phyloP scores from a whole-genome alignment of 495 filamentous ascomycete species.

The Aspergillus funiculosus region DNA sequence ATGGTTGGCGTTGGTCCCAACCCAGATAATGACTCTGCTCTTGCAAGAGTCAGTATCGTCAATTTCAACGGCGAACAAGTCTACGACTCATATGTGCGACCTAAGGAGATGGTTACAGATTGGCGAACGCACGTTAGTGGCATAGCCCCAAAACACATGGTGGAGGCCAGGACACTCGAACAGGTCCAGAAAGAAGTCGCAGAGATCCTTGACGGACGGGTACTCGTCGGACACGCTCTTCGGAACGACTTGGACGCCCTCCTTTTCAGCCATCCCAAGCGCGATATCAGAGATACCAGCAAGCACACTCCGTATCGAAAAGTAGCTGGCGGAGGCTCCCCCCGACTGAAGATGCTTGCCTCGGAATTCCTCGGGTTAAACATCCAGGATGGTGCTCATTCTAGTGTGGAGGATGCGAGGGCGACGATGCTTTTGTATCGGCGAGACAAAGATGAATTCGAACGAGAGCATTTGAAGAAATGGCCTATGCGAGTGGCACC shows the following conservation, averaged over 20 bases:
- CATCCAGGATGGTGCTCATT: conserved; percentile 73
- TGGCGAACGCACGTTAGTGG: conserved; percentile 85
- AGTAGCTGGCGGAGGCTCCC: conserved; percentile 70
- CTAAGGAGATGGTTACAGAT: conserved; percentile 71
- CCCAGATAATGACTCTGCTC: conserved; percentile 57
- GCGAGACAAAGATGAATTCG: conserved; percentile 74
- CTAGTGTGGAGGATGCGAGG: conserved; percentile 79
- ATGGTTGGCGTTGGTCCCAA: conserved; percentile 88
- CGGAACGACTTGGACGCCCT: conserved; percentile 78
- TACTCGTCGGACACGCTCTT: conserved; percentile 87
- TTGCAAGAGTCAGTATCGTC: conserved; percentile 81
- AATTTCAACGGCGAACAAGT: conserved; percentile 88
- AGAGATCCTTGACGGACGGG: conserved; percentile 61
- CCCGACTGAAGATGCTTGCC: conserved; percentile 67
- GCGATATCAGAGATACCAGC: conserved; percentile 79
- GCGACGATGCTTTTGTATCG: conserved; percentile 84
- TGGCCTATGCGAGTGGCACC: conserved; percentile 47
- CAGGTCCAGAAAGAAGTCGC: conserved; percentile 69
- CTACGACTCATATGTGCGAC: conserved; percentile 84
- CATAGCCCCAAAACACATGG: conserved; percentile 65
- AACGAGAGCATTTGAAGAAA: conserved; percentile 64
- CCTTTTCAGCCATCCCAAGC: conserved; percentile 65
- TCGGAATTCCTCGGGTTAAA: conserved; percentile 72
- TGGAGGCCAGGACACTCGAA: conserved; percentile 60
- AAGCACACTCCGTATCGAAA: conserved; percentile 66